Percentiles rank a stretch among this genome's conserved stretches.
Conservation (phyloP, 805 yeast species). For the Saccharomycopsis sp. region DNA sequence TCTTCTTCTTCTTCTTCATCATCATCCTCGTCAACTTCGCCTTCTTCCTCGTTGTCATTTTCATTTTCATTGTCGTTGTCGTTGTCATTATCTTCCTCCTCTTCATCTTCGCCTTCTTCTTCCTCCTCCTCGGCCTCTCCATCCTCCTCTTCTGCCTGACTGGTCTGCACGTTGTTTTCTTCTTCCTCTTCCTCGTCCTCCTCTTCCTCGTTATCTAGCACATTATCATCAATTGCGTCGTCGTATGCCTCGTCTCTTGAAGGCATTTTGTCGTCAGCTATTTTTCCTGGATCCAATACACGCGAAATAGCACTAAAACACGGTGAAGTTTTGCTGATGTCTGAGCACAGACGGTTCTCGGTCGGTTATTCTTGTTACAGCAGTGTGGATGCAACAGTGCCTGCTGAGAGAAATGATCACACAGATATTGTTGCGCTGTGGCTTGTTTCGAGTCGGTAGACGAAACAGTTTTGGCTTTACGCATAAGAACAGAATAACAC, state of each 20-base stretch:
- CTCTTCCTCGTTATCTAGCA: constrained; percentile 31
- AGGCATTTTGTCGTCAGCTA: background rate
- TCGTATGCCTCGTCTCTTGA: constrained; percentile 5
- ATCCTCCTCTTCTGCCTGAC: constrained; percentile 11
- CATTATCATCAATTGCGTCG: constrained; percentile 19
- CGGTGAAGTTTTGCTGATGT: too few species aligned
- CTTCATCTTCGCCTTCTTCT: constrained; percentile 13
- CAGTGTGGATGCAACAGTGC: too few species aligned
- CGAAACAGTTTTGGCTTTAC: too few species aligned
- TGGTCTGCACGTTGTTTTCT: constrained; percentile 30
- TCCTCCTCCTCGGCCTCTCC: constrained; percentile 14
- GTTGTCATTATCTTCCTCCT: constrained; percentile 22
- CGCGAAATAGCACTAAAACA: too few species aligned
- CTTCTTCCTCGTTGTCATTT: constrained; percentile 35
- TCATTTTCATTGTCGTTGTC: constrained; percentile 21
- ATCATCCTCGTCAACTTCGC: constrained; percentile 27
- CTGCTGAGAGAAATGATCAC: too few species aligned
- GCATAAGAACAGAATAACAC: too few species aligned
- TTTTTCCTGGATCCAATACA: background rate
- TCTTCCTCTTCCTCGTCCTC: constrained; percentile 52
- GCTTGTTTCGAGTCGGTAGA: too few species aligned
- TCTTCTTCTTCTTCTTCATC: constrained; percentile 27
- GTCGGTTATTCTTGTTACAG: too few species aligned
- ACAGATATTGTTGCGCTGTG: too few species aligned
- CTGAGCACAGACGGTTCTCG: too few species aligned